Evolutionary conservation across 2,329 filamentous ascomycete genomes (phyloP), one percentile per base, ranked within the genome.

Genomic region (Pseudogymnoascus pannorum): DNA sequence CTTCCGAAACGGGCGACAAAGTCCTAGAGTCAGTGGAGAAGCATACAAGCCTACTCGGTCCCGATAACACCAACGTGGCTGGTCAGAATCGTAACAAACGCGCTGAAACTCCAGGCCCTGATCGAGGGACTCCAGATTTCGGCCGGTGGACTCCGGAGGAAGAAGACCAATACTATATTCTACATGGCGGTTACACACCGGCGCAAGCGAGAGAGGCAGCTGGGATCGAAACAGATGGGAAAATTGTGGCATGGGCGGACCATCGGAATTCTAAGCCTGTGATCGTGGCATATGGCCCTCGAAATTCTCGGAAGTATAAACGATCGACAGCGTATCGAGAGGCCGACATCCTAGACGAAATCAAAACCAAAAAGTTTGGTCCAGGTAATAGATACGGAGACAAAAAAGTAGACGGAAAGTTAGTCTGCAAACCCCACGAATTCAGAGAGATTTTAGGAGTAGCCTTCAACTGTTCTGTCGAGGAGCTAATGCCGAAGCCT

Each of bases 241-340:
- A 14, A 54, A 42, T 62, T 60, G 58, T 62, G 33, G 58, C 57
- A 14, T 62, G 33, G 61, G 54, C 31, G 36, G 12, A 12, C 2
- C n/a, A 0, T n/a, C 4, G 26, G 4, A 4, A 31, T n/a, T 62
- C 58, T 40, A 62, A 60, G 40, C 38, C 29, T 33, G 58, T 62
- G 1, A 54, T 62, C 8, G 26, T 62, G n/a, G 12, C 3, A 48
- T 57, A 62, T 31, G 42, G 61, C 16, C 61, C 61, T 57, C 14
- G 16, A 57, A 62, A 62, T 40, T 9, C 61, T 22, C 31, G 29
- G 36, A 62, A 22, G 20, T 62, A 62, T 59, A 59, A n/a, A 12
- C 57, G 61, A 29, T 54, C 26, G 31, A 62, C 42, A 51, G 38
- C 22, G 1, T 14, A 5, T 16, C 48, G 42, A 31, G 38, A 38